These are phyloP conservation scores for Paraphaeosphaeria sporulosa DNA, from an alignment of 2,329 filamentous ascomycete species.

Conservation along the genomic window DNA sequence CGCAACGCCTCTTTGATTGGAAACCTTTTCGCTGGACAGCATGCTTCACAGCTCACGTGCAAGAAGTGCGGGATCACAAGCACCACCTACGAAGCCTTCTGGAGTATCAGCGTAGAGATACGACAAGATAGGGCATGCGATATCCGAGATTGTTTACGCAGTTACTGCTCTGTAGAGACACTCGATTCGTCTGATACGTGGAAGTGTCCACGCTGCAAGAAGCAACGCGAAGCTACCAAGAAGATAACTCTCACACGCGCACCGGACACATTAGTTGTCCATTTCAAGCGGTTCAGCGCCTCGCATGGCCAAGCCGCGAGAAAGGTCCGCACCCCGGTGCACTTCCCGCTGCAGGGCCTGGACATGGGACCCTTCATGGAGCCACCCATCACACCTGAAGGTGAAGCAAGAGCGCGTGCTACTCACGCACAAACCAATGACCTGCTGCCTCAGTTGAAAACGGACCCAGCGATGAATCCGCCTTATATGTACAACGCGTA, in stretches of 20 bases:
- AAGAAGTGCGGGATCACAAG: constrained; percentile 68
- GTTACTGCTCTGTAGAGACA: constrained; percentile 72
- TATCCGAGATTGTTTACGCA: constrained; percentile 73
- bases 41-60: constrained; percentile 68
- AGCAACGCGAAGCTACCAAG: constrained; percentile 71
- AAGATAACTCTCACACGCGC: constrained; percentile 78
- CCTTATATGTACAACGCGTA: constrained; percentile 86
- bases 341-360: constrained; percentile 78
- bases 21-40: constrained; percentile 78
- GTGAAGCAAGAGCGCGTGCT: constrained; percentile 46
- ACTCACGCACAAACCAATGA: constrained; percentile 34
- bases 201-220: constrained; percentile 79
- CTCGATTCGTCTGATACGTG: constrained; percentile 72
- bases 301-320: constrained; percentile 62
- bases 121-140: constrained; percentile 66
- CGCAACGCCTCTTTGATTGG: constrained; percentile 79
- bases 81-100: constrained; percentile 74
- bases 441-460: constrained; percentile 44
- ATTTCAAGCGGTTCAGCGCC: constrained; percentile 74
- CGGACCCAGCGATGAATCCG: constrained; percentile 53
- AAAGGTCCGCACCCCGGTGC: constrained; percentile 76
- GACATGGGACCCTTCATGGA: constrained; percentile 69
- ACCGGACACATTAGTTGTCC: constrained; percentile 79
- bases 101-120: constrained; percentile 75
- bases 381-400: constrained; percentile 50